Evolutionary conservation across 2,329 filamentous ascomycete genomes (phyloP).

Genomic region (Colletotrichum phormii): DNA sequence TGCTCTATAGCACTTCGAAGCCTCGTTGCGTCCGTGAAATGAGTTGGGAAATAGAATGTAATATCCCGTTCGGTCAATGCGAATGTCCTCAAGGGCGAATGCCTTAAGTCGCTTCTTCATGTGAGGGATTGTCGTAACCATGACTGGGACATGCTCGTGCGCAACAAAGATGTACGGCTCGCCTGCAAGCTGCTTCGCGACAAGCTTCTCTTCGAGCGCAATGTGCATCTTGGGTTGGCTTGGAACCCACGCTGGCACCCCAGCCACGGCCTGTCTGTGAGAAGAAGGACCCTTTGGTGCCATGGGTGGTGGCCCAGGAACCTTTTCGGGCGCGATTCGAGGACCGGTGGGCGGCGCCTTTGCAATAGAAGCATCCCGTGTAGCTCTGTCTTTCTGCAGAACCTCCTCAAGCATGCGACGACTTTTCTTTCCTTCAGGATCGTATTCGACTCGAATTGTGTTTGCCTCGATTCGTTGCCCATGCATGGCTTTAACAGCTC

Average conservation of each 20-base stretch:
- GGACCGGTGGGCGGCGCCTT: slow-evolving; percentile 52
- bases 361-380: slow-evolving; percentile 44
- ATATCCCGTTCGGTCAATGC: slow-evolving; percentile 87
- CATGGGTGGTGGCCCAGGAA: slow-evolving; percentile 78
- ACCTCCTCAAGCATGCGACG: slow-evolving; percentile 80
- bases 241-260: slow-evolving; percentile 49
- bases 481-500: slow-evolving; percentile 81
- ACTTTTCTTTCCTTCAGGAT: slow-evolving; percentile 88
- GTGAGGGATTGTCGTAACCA: slow-evolving; percentile 87
- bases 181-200: slow-evolving; percentile 77
- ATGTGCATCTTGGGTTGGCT: slow-evolving; percentile 62
- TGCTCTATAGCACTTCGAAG: slow-evolving; percentile 81
- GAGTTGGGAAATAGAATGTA: slow-evolving; percentile 91
- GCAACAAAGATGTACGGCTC: slow-evolving; percentile 93
- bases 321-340: slow-evolving; percentile 52
- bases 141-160: slow-evolving; percentile 87
- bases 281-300: slow-evolving; percentile 87
- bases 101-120: slow-evolving; percentile 89
- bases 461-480: slow-evolving; percentile 83
- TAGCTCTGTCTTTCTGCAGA: slow-evolving; percentile 73
- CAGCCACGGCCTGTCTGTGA: slow-evolving; percentile 51
- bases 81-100: slow-evolving; percentile 83
- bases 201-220: slow-evolving; percentile 72
- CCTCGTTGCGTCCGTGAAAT: slow-evolving; percentile 80
- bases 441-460: slow-evolving; percentile 84